Evolutionary conservation across 257 asterid species (phyloP).

Genomic region (Parsonsia alboflavescens): DNA sequence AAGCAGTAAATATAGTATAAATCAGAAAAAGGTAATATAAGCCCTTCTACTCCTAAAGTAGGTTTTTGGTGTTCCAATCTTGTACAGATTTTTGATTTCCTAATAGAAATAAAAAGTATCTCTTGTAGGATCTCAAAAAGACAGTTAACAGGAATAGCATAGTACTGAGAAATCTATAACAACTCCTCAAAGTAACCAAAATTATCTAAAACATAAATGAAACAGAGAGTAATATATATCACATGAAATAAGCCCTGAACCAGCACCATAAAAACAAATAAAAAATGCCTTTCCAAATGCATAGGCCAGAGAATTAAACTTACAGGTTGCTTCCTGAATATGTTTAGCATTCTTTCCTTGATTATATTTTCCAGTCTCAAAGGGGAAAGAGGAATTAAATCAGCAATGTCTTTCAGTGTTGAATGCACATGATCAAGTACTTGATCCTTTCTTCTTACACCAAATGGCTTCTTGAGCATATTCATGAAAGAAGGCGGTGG

Average conservation of each 20-base stretch:
- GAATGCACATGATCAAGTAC: constrained; percentile 79
- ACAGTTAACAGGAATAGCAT: background rate
- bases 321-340: constrained; percentile 48
- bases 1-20: background rate
- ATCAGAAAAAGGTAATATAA: background rate
- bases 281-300: background rate
- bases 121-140: background rate
- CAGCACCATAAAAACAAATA: background rate
- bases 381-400: constrained; percentile 75
- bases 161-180: background rate
- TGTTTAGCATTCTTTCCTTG: constrained; percentile 57
- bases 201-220: background rate
- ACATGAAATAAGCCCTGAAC: background rate
- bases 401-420: constrained; percentile 53
- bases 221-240: background rate
- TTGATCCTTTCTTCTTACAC: constrained; percentile 58
- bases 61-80: background rate
- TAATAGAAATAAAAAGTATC: background rate
- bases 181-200: background rate
- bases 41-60: background rate
- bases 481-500: constrained; percentile 53
- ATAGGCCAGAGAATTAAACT: constrained; percentile 14
- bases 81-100: background rate
- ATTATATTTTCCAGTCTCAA: constrained; percentile 61
- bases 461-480: constrained; percentile 50